A percentile compares a stretch with the other conserved stretches of the same genome.
Conservation (phyloP, 2,329 filamentous ascomycete genomes). For the Pestalotiopsis sp. region DNA sequence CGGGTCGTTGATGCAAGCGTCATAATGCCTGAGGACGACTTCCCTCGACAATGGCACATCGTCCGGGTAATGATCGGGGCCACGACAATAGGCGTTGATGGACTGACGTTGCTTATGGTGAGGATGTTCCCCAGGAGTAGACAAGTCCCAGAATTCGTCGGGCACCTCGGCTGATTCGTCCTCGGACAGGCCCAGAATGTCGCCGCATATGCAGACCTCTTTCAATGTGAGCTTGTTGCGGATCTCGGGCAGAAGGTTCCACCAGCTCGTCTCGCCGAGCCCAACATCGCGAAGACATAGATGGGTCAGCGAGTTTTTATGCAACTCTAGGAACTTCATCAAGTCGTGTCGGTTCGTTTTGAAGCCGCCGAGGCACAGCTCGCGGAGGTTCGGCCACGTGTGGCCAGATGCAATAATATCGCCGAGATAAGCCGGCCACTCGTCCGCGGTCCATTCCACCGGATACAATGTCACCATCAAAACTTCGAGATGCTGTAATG, state of each 20-base stretch:
- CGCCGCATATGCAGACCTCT: slow-evolving; percentile 26
- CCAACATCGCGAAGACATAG: slow-evolving; percentile 25
- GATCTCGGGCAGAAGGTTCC: slow-evolving; percentile 25
- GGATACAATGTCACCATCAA: slow-evolving; percentile 21
- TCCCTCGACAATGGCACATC: background rate
- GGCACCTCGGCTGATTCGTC: slow-evolving; percentile 9
- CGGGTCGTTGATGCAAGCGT: background rate
- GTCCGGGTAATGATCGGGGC: background rate
- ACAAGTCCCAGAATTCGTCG: background rate
- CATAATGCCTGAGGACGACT: background rate
- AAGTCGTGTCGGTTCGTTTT: slow-evolving; percentile 24
- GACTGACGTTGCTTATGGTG: background rate
- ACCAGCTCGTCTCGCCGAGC: slow-evolving; percentile 26
- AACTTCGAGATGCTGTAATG: slow-evolving; percentile 22
- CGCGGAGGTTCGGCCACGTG: slow-evolving; percentile 24
- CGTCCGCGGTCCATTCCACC: slow-evolving; percentile 13
- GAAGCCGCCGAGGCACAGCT: slow-evolving; percentile 23
- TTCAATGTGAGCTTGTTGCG: slow-evolving; percentile 22
- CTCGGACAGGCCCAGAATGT: slow-evolving; percentile 19
- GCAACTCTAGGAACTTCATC: slow-evolving; percentile 22
- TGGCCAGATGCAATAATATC: slow-evolving; percentile 27
- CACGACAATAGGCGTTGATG: slow-evolving; percentile 5
- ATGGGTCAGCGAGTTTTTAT: slow-evolving; percentile 24
- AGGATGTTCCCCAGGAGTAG: background rate
- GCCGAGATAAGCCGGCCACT: slow-evolving; percentile 17